phyloP scores from a whole-genome alignment of 2,329 filamentous ascomycete genomes.

The Orbilia oligospora region DNA sequence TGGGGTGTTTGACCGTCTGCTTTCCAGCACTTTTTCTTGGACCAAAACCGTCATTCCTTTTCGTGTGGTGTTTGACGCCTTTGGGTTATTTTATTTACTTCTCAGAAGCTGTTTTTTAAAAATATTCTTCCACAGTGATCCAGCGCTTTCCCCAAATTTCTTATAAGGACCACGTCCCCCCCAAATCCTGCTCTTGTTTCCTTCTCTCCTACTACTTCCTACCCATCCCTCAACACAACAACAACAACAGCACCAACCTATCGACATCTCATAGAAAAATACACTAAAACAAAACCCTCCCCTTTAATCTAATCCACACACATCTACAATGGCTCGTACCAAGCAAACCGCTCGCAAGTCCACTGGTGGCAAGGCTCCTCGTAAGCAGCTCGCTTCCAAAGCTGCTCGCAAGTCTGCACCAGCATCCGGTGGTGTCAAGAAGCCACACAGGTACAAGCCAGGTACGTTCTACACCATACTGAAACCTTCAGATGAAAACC shows the following conservation, averaged over 20 bases:
- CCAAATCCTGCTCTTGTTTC: constrained; percentile 45
- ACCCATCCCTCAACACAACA: constrained; percentile 61
- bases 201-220: constrained; percentile 56
- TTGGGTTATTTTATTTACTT: constrained; percentile 8
- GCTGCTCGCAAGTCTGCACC: constrained; percentile 98
- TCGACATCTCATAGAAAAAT: constrained; percentile 62
- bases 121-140: constrained; percentile 42
- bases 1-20: constrained; percentile 51
- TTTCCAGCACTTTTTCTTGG: constrained; percentile 30
- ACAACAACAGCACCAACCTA: constrained; percentile 59
- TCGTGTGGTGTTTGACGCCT: constrained; percentile 49
- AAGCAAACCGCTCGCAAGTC: constrained; percentile 77
- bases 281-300: constrained; percentile 25
- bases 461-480: constrained; percentile 70
- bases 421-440: constrained; percentile 91
- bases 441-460: constrained; percentile 91
- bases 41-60: constrained; percentile 19
- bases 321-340: constrained; percentile 66
- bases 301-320: constrained; percentile 25
- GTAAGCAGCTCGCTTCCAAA: constrained; percentile 99
- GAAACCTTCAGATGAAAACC: constrained; percentile 17
- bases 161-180: constrained; percentile 65
- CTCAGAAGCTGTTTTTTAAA: too few species aligned
- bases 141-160: constrained; percentile 48
- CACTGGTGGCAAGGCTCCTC: constrained; percentile 82